phyloP scores from a whole-genome alignment of 208 protist species.

The Acanthamoeba castellanii region DNA sequence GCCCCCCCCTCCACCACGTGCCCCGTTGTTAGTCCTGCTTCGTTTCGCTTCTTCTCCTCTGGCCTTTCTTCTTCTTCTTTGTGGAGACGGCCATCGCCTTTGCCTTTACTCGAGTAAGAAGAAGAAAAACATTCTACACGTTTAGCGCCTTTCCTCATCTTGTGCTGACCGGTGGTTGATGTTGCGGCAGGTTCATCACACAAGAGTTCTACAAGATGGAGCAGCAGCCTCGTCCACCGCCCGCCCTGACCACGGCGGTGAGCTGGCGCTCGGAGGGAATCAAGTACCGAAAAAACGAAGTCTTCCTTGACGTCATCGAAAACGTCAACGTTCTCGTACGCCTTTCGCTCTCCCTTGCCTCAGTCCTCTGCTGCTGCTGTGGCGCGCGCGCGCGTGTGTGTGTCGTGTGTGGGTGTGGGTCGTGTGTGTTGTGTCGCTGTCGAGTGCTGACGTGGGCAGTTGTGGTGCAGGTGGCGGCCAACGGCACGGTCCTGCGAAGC shows the following conservation, averaged over 20 bases:
- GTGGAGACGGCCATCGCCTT: no score
- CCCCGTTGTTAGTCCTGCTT: neutral
- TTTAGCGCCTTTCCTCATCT: neutral
- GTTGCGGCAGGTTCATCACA: conserved; percentile 89
- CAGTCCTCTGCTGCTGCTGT: neutral
- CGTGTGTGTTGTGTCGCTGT: neutral
- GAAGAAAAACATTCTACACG: no score
- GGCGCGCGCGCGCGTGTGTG: neutral
- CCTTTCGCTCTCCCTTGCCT: neutral
- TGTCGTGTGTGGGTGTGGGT: no score
- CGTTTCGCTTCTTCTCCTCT: neutral
- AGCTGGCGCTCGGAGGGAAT: conserved; percentile 92
- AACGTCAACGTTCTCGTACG: conserved; percentile 94
- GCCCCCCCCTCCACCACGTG: neutral
- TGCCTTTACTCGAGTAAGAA: no score
- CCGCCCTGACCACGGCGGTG: conserved; percentile 90
- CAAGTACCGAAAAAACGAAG: conserved; percentile 94
- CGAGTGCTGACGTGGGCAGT: neutral
- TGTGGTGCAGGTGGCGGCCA: conserved; percentile 77
- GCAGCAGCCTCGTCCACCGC: conserved; percentile 70
- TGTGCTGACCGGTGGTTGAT: neutral
- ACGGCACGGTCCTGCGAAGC: conserved; percentile 90
- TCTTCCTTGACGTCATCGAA: conserved; percentile 97
- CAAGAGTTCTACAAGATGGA: conserved; percentile 91
- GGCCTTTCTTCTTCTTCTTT: no score